Conservation (phyloP, 1,284 basidiomycete genomes). For the Fomitopsis schrenkii region DNA sequence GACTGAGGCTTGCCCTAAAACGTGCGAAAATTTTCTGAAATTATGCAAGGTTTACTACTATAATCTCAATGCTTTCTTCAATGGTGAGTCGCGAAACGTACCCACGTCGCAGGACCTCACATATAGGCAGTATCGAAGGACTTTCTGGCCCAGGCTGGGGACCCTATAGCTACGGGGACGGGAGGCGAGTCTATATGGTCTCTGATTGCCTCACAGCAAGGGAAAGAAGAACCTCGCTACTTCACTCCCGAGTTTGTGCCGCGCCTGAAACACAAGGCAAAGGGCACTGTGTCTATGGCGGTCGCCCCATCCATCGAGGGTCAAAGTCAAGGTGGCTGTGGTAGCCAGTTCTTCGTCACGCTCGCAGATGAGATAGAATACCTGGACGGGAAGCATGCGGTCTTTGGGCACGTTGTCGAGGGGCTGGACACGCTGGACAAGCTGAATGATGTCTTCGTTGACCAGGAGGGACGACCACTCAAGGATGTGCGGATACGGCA, state of each 20-base stretch:
- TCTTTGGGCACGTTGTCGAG: constrained; percentile 95
- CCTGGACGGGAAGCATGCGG: constrained; percentile 93
- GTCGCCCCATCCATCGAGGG: constrained; percentile 73
- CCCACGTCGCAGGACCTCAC: constrained; percentile 5
- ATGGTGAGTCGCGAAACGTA: constrained; percentile 55
- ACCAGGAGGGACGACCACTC: constrained; percentile 85
- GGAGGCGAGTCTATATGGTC: constrained; percentile 89
- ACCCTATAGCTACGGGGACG: constrained; percentile 92
- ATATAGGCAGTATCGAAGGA: constrained; percentile 79
- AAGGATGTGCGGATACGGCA: constrained; percentile 94
- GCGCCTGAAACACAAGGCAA: constrained; percentile 79
- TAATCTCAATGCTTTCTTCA: constrained; percentile 95
- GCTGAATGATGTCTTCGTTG: constrained; percentile 88
- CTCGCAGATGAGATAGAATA: constrained; percentile 90
- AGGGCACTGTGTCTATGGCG: constrained; percentile 95
- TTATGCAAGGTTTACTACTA: constrained; percentile 97
- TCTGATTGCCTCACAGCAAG: constrained; percentile 53
- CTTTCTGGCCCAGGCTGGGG: constrained; percentile 93
- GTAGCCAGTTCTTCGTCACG: constrained; percentile 96
- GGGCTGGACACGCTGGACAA: constrained; percentile 91
- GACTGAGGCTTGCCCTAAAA: constrained; percentile 85
- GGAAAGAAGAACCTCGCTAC: constrained; percentile 56
- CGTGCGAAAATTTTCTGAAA: constrained; percentile 95
- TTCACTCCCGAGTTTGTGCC: constrained; percentile 81
- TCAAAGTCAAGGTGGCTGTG: constrained; percentile 74